phyloP scores from a whole-genome alignment of 441 rosid species.

The Iberis amara region DNA sequence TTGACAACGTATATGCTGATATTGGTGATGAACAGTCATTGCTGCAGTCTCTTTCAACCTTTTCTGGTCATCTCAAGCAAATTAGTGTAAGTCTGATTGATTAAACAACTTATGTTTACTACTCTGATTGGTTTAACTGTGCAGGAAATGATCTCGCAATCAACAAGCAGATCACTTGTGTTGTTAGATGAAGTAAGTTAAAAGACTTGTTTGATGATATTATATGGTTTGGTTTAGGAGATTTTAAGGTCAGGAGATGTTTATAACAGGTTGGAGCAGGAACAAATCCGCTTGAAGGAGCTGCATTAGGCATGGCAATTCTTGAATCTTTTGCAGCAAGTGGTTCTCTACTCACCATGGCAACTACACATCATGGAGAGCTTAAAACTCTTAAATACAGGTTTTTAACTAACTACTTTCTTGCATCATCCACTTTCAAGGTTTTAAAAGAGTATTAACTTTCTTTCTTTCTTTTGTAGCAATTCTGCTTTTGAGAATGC shows the following conservation, averaged over 20 bases:
- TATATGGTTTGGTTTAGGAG: neutral
- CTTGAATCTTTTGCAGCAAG: conserved; percentile 77
- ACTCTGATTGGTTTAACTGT: conserved; percentile 22
- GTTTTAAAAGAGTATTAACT: neutral
- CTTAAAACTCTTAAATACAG: conserved; percentile 89
- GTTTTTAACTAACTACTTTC: conserved; percentile 26
- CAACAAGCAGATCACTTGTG: conserved; percentile 74
- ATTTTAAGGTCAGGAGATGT: neutral
- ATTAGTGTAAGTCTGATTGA: conserved; percentile 54
- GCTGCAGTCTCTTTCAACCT: conserved; percentile 86
- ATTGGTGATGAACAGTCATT: conserved; percentile 95
- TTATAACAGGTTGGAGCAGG: conserved; percentile 80
- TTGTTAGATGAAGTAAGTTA: conserved; percentile 85
- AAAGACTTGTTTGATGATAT: neutral
- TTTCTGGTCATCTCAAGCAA: conserved; percentile 91
- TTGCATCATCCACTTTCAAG: neutral
- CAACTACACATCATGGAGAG: conserved; percentile 95
- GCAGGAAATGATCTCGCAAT: conserved; percentile 74
- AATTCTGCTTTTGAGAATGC: conserved; percentile 82
- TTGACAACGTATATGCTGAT: conserved; percentile 87
- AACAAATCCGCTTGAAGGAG: conserved; percentile 98
- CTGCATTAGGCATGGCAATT: conserved; percentile 88
- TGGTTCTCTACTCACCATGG: conserved; percentile 78
- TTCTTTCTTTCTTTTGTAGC: conserved; percentile 35
- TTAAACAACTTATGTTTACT: neutral